Evolutionary conservation across 257 asterid species (phyloP).

Genomic region (Nicotiana otophora): DNA sequence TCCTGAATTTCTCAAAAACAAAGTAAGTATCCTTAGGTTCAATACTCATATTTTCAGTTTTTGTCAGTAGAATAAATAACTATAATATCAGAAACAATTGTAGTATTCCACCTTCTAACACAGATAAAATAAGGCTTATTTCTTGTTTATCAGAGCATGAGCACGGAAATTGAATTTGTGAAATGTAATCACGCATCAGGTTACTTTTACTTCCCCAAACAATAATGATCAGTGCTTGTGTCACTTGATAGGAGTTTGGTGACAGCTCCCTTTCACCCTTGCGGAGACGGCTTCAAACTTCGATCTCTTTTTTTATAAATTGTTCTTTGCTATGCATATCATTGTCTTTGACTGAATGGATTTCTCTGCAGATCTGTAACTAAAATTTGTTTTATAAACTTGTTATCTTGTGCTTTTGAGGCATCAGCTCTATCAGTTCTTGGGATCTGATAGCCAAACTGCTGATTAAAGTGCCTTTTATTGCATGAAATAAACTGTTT

Average conservation of each 20-base stretch:
- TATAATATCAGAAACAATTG: neutral
- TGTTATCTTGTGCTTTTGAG: neutral
- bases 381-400: neutral
- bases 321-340: neutral
- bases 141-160: neutral
- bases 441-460: neutral
- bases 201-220: neutral
- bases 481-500: neutral
- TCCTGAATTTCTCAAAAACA: slow-evolving; percentile 84
- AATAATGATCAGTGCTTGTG: neutral
- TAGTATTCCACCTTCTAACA: neutral
- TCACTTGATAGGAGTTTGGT: neutral
- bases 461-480: neutral
- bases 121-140: neutral
- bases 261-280: neutral
- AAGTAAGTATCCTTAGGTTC: slow-evolving; percentile 33
- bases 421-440: neutral
- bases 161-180: neutral
- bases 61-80: neutral
- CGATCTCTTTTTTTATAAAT: neutral
- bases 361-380: neutral
- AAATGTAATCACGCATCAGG: neutral
- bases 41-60: neutral
- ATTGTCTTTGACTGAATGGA: neutral
- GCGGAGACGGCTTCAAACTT: neutral